Conservation (phyloP, 331 rosid genomes). For the Saraca asoca region DNA sequence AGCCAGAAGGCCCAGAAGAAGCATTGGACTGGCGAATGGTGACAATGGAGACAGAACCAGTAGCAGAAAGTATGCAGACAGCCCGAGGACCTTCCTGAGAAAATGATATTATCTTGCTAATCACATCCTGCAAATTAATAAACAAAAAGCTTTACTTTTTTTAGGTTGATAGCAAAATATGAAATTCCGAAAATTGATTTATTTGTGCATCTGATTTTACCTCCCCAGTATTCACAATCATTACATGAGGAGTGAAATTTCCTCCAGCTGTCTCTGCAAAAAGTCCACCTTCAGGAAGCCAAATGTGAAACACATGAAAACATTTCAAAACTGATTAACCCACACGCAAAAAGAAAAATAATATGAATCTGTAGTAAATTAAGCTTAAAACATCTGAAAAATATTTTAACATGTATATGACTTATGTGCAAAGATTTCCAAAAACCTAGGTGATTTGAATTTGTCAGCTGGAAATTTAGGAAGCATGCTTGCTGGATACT, state of each 20-base stretch:
- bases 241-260: constrained; percentile 40
- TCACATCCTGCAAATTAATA: constrained; percentile 39
- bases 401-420: too few relatives aligned
- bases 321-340: neutral
- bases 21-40: constrained; percentile 14
- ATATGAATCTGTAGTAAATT: too few relatives aligned
- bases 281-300: constrained; percentile 34
- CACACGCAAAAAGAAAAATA: too few relatives aligned
- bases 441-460: too few relatives aligned
- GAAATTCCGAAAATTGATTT: constrained; percentile 11
- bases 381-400: too few relatives aligned
- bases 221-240: constrained; percentile 45
- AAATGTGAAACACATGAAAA: constrained; percentile 12
- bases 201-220: constrained; percentile 23
- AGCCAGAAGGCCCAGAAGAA: constrained; percentile 3
- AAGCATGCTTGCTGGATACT: too few relatives aligned
- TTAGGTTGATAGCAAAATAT: neutral
- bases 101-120: constrained; percentile 22
- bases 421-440: too few relatives aligned
- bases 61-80: constrained; percentile 44
- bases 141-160: neutral
- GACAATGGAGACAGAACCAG: constrained; percentile 43
- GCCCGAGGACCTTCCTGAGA: constrained; percentile 20
- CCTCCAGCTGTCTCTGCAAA: constrained; percentile 50
- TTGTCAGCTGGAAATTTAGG: too few relatives aligned